A percentile compares a stretch with the other conserved stretches of the same genome.
phyloP scores from a whole-genome alignment of 306 rosid species.

The Senna siamea region DNA sequence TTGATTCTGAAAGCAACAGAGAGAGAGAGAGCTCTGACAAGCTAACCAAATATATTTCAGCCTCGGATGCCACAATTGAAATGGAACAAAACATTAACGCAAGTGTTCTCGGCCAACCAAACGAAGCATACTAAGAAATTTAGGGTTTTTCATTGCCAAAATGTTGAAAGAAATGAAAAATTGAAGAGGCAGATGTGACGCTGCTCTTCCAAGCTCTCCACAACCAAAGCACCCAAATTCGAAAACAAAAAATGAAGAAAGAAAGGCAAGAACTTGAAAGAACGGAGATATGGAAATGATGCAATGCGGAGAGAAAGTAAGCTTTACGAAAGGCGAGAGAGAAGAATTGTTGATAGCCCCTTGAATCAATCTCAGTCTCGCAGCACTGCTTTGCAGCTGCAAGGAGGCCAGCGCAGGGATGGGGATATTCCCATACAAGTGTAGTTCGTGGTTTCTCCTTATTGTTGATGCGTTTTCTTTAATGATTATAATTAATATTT shows the following conservation, averaged over 20 bases:
- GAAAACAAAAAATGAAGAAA: background rate
- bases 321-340: background rate
- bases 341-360: background rate
- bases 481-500: too few relatives aligned
- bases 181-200: background rate
- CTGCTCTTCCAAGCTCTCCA: too few relatives aligned
- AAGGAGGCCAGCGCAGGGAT: background rate
- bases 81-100: background rate
- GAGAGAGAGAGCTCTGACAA: background rate
- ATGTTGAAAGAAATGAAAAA: background rate
- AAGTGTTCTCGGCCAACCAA: background rate
- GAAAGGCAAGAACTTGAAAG: background rate
- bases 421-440: background rate
- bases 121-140: background rate
- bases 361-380: background rate
- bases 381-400: background rate
- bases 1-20: constrained; percentile 15
- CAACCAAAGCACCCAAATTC: constrained; percentile 24
- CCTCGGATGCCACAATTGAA: background rate
- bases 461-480: too few relatives aligned
- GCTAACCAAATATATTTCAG: background rate
- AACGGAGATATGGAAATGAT: background rate
- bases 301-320: background rate
- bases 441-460: background rate
- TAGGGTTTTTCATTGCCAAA: background rate